Evolutionary conservation across 805 yeast species (phyloP).

Genomic region (Ogataea haglerorum): DNA sequence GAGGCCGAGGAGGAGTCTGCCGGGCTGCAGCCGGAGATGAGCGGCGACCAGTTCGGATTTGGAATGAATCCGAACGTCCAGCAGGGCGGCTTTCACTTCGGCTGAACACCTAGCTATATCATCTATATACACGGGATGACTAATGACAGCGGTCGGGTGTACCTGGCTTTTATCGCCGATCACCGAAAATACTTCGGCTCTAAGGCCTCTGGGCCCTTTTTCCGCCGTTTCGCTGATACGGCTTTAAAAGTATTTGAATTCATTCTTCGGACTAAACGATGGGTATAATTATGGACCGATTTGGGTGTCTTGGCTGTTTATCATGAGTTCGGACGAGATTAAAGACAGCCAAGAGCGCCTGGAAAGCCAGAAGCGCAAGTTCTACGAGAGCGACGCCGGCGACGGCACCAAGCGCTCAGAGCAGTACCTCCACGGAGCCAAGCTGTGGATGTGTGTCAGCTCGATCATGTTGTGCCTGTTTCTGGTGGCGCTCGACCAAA

Average conservation of each 20-base stretch:
- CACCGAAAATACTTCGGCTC: not conserved
- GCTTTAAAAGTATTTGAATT: not conserved
- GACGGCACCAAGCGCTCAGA: constrained; percentile 35
- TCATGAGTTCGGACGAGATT: not conserved
- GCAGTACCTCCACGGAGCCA: constrained; percentile 25
- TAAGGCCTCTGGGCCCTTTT: not conserved
- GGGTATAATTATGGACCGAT: not conserved
- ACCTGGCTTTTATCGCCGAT: not conserved
- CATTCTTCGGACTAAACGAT: not conserved
- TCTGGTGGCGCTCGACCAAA: constrained; percentile 50
- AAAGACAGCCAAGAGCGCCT: not conserved
- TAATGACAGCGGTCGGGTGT: not conserved
- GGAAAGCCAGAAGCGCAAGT: constrained; percentile 2
- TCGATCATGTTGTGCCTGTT: constrained; percentile 21
- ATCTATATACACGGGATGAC: constrained; percentile 1
- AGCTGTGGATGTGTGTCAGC: constrained; percentile 13
- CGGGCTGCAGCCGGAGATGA: constrained; percentile 65
- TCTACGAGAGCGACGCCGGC: constrained; percentile 38
- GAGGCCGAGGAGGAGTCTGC: constrained; percentile 64
- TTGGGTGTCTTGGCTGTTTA: not conserved
- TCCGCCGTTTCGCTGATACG: not conserved
- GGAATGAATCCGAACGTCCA: constrained; percentile 58
- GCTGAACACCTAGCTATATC: constrained; percentile 16
- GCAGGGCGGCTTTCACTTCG: constrained; percentile 50
- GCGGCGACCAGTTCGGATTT: constrained; percentile 85